Percentiles rank a stretch among this genome's conserved stretches.
Conservation (phyloP, 495 filamentous ascomycete genomes). For the Neurospora sublineolata region DNA sequence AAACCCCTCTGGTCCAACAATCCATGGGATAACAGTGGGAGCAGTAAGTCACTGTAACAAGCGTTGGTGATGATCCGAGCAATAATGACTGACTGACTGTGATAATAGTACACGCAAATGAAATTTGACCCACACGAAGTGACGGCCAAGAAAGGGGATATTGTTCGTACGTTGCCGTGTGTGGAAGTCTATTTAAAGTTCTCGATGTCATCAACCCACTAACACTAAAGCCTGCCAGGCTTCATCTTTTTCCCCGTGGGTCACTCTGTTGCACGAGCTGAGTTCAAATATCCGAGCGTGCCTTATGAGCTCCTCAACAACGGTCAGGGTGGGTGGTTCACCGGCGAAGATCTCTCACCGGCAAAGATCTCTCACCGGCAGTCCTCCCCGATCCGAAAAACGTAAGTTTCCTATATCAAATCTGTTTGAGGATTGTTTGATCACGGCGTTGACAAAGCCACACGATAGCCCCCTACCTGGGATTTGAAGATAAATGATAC, state of each 20-base stretch:
- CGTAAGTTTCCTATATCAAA: too few species aligned
- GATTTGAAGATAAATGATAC: constrained; percentile 44
- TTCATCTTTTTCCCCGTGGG: background rate
- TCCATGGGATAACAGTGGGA: too few species aligned
- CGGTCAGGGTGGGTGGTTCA: too few species aligned
- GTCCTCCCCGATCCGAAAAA: too few species aligned
- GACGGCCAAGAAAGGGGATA: too few species aligned
- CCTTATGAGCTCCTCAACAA: too few species aligned
- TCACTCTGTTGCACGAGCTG: background rate
- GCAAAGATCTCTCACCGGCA: too few species aligned
- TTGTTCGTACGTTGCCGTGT: background rate
- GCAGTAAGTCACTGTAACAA: constrained; percentile 12
- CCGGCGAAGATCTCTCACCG: too few species aligned
- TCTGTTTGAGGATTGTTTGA: background rate
- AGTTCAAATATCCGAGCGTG: background rate
- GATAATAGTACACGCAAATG: too few species aligned
- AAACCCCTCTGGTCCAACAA: too few species aligned
- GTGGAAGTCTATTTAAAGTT: background rate
- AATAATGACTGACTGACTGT: too few species aligned
- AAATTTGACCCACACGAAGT: too few species aligned
- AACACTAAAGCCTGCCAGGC: background rate
- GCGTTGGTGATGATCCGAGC: background rate
- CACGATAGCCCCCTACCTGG: constrained; percentile 33
- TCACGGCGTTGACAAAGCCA: background rate
- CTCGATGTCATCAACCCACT: background rate